A percentile compares a stretch with the other conserved stretches of the same genome.
Conservation (phyloP, 2,329 filamentous ascomycete genomes). For the Arachnopeziza araneosa region DNA sequence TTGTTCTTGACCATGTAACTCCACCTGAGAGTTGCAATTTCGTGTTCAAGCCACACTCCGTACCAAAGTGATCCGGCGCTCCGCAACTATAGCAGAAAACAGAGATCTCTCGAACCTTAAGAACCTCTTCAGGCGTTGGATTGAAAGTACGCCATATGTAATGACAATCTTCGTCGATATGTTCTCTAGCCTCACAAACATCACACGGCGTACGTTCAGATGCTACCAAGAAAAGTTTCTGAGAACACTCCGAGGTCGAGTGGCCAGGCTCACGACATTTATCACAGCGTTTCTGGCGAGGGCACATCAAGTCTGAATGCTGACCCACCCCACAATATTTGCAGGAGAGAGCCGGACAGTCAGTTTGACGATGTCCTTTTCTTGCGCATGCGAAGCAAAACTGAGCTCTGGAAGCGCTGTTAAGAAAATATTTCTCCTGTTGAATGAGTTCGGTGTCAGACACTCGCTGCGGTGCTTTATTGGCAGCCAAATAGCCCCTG, state of each 20-base stretch:
- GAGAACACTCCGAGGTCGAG: slow-evolving; percentile 42
- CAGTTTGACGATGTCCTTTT: slow-evolving; percentile 39
- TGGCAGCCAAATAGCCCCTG: neutral
- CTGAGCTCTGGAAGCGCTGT: slow-evolving; percentile 28
- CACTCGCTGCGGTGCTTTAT: neutral
- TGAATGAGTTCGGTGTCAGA: slow-evolving; percentile 22
- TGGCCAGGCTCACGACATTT: slow-evolving; percentile 63
- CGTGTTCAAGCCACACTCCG: slow-evolving; percentile 42
- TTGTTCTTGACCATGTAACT: slow-evolving; percentile 48
- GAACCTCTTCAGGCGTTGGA: slow-evolving; percentile 35
- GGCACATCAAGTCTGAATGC: slow-evolving; percentile 48
- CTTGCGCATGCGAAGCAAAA: slow-evolving; percentile 47
- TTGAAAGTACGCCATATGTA: slow-evolving; percentile 55
- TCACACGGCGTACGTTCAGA: slow-evolving; percentile 54
- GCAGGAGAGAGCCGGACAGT: slow-evolving; percentile 44
- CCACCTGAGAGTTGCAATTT: slow-evolving; percentile 27
- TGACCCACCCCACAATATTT: slow-evolving; percentile 39
- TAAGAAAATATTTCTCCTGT: slow-evolving; percentile 44
- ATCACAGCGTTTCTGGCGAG: slow-evolving; percentile 43
- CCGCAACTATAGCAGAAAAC: slow-evolving; percentile 54
- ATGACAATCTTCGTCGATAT: slow-evolving; percentile 55
- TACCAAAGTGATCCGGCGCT: slow-evolving; percentile 47
- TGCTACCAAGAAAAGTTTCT: slow-evolving; percentile 48
- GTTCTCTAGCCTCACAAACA: slow-evolving; percentile 50
- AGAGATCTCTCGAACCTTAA: slow-evolving; percentile 45